Percentiles rank a stretch among this genome's conserved stretches.
Evolutionary conservation across 2,329 filamentous ascomycete genomes (phyloP).

Genomic region (Trichophyton mentagrophytes): DNA sequence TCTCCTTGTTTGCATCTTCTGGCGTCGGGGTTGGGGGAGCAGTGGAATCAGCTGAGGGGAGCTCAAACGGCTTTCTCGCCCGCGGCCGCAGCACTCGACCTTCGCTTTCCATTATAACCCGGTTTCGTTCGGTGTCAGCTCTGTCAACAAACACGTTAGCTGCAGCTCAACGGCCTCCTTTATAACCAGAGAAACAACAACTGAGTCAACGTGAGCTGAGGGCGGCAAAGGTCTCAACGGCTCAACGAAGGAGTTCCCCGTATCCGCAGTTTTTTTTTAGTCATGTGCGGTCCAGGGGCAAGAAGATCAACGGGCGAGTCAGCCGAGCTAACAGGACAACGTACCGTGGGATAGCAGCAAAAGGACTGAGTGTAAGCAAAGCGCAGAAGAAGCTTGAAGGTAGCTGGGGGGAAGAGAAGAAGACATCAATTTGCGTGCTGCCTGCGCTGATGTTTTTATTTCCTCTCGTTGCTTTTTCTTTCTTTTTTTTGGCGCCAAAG

Average conservation of each 20-base stretch:
- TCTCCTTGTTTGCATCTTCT: slow-evolving; percentile 4
- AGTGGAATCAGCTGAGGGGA: slow-evolving; percentile 21
- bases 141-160: not conserved
- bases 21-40: slow-evolving; percentile 23
- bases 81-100: slow-evolving; percentile 10
- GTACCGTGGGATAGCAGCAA: not conserved
- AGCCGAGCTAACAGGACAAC: not conserved
- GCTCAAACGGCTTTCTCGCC: slow-evolving; percentile 9
- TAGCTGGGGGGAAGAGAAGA: too few species aligned
- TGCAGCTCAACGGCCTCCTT: not conserved
- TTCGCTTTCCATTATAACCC: slow-evolving; percentile 17
- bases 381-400: too few species aligned
- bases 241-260: not conserved
- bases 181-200: not conserved
- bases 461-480: too few species aligned
- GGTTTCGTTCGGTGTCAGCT: not conserved
- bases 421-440: too few species aligned
- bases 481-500: too few species aligned
- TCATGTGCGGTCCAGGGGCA: not conserved
- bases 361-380: not conserved
- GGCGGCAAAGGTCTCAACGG: not conserved
- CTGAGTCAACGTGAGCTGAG: not conserved
- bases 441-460: too few species aligned
- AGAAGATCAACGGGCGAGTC: too few species aligned
- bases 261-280: not conserved